Percentiles rank a stretch among this genome's conserved stretches.
Conservation (phyloP, 2,329 filamentous ascomycete species). For the Bipolaris zeicola region DNA sequence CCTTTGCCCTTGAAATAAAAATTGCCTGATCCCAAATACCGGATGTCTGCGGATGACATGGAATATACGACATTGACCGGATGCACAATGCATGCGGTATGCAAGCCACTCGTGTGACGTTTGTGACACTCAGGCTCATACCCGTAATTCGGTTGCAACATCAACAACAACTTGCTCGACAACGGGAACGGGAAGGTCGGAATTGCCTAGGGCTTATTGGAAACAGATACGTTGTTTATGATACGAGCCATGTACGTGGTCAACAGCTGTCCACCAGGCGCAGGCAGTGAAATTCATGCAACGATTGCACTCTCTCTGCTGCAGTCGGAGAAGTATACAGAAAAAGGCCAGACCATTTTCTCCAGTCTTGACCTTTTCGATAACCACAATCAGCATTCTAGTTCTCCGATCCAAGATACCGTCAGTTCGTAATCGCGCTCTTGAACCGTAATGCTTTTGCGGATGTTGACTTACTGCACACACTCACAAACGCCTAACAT, state of each 20-base stretch:
- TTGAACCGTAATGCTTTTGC: not conserved
- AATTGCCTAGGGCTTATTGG: not conserved
- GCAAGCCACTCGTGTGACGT: constrained; percentile 13
- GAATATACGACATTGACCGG: constrained; percentile 22
- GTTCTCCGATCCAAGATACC: not conserved
- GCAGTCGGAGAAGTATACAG: not conserved
- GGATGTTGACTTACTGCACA: not conserved
- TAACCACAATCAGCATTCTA: too few relatives aligned
- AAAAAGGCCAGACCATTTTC: not conserved
- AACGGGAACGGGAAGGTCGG: too few relatives aligned
- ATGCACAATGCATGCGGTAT: constrained; percentile 15
- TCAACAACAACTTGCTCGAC: not conserved
- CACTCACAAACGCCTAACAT: not conserved
- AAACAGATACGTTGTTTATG: not conserved
- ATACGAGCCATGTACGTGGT: not conserved
- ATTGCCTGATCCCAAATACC: constrained; percentile 12
- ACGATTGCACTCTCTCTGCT: not conserved
- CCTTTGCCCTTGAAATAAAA: constrained; percentile 7
- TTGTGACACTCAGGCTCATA: constrained; percentile 18
- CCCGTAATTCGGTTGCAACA: constrained; percentile 6
- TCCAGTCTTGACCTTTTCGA: not conserved
- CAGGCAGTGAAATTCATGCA: not conserved
- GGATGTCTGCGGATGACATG: constrained; percentile 4
- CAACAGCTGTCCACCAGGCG: not conserved
- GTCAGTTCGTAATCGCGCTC: not conserved